Conservation (phyloP, 2,329 filamentous ascomycete genomes). For the Clonostachys chloroleuca region DNA sequence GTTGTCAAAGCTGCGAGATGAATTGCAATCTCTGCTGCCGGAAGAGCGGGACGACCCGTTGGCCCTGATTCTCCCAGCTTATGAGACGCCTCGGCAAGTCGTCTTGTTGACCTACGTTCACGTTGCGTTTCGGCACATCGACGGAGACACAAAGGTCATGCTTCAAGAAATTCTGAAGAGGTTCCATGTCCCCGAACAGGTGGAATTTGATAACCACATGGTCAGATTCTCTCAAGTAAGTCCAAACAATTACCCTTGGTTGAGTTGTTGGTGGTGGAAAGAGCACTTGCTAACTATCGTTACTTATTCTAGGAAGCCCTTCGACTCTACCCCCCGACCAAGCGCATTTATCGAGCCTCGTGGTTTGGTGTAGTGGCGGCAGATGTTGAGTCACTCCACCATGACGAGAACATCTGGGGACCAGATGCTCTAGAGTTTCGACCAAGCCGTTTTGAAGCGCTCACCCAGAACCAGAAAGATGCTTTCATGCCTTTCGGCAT, state of each 20-base stretch:
- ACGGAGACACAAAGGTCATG: neutral
- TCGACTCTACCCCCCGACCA: neutral
- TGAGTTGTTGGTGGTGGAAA: neutral
- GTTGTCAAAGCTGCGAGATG: neutral
- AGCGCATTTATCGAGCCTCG: neutral
- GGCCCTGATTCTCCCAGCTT: neutral
- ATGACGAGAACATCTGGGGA: neutral
- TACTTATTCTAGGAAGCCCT: neutral
- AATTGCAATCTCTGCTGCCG: neutral
- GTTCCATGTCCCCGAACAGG: neutral
- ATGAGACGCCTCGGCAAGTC: neutral
- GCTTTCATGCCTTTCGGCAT: conserved; percentile 1
- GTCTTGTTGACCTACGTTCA: neutral
- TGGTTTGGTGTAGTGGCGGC: neutral
- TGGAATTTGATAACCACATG: neutral
- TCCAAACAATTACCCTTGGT: neutral
- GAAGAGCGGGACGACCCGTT: neutral
- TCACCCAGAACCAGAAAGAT: neutral
- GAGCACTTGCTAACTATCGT: neutral
- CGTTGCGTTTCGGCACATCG: neutral
- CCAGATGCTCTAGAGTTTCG: neutral
- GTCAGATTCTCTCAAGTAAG: neutral
- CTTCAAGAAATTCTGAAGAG: neutral
- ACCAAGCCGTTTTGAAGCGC: neutral
- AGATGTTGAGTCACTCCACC: conserved; percentile 1